Percentiles rank a stretch among this genome's conserved stretches.
phyloP scores from a whole-genome alignment of 139 green algal genomes.

The Coccomyxa sp. region DNA sequence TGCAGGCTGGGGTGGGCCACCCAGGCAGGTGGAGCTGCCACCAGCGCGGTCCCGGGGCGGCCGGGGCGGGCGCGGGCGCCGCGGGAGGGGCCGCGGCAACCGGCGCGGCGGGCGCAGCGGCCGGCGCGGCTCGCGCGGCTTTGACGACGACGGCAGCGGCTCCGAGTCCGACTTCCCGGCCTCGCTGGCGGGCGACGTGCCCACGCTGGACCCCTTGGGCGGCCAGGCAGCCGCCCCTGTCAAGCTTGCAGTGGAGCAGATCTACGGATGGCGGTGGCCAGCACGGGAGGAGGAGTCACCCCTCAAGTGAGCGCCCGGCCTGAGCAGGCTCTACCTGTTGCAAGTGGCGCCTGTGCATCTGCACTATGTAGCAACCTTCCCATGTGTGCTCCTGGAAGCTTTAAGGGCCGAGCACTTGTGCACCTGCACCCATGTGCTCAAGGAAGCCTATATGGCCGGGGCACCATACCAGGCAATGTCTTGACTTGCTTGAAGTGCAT shows the following conservation, averaged over 20 bases:
- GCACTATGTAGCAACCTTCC: not conserved
- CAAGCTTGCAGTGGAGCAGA: conserved; percentile 50
- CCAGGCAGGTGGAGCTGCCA: not conserved
- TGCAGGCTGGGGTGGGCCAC: not conserved
- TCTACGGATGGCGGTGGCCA: conserved; percentile 69
- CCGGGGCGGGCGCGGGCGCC: conserved; percentile 13
- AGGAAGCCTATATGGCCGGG: not conserved
- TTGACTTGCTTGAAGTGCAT: too few species aligned
- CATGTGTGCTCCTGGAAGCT: not conserved
- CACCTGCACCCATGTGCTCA: not conserved
- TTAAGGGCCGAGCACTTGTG: not conserved
- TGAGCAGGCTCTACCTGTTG: not conserved
- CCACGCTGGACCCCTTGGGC: conserved; percentile 4
- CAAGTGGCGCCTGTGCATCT: not conserved
- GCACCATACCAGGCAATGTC: too few species aligned
- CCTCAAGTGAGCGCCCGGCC: conserved; percentile 1
- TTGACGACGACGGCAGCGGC: conserved; percentile 35
- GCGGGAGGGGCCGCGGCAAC: conserved; percentile 13
- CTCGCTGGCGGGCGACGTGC: conserved; percentile 8
- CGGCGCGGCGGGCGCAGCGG: conserved; percentile 18
- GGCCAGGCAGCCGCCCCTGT: conserved; percentile 10
- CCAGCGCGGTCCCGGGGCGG: conserved; percentile 20
- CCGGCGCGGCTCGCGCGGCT: not conserved
- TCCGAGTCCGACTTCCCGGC: conserved; percentile 44
- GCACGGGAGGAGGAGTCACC: conserved; percentile 27